Evolutionary conservation across 1,139 yeast genomes (phyloP), one percentile per base, ranked within the genome.

Genomic region (Waltiozyma sp.): DNA sequence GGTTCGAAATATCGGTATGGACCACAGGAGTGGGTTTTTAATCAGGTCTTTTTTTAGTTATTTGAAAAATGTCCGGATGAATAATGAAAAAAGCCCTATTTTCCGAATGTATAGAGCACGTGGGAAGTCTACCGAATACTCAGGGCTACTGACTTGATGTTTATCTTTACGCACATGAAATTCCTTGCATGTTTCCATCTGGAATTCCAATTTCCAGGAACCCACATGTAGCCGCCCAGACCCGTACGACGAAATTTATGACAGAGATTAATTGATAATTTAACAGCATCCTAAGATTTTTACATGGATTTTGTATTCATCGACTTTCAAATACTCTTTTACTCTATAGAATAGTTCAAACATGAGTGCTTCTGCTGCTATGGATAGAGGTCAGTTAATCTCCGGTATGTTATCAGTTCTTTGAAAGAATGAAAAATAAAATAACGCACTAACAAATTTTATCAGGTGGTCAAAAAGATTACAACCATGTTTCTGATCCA

Each of bases 401-500:
- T 47, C 52, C 9, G 54, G 49, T 47, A 38, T 28, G 52, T 47
- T 23, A 16, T 16, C 11, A 8, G 18, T 41, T 4, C 9, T 4
- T 24, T 14, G 7, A 6, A 19, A 19, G 14, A 37, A 21, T 14
- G 11, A 11, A 3, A 36, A 14, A 18, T 18, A 26, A 13, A 38
- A n/a, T n/a, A n/a, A n/a, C n/a, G n/a, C 11, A 18, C 16, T n/a
- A 19, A 8, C 19, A 28, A 8, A 21, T 9, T 16, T 9, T 13
- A 11, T 11, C 18, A 49, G 54, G 49, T 11, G 54, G 51, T 9
- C 53, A 56, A 28, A 64, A 67, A 45, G 89, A 80, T 57, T 81
- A 81, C 55, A 83, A 83, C 59, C 93, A 82, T 62, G 86, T 83
- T 1, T 69, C 77, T 4, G 93, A 83, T 60, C 56, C 64, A 3